Evolutionary conservation across 2,329 filamentous ascomycete species (phyloP).

Genomic region (Cryphonectria naterciae): DNA sequence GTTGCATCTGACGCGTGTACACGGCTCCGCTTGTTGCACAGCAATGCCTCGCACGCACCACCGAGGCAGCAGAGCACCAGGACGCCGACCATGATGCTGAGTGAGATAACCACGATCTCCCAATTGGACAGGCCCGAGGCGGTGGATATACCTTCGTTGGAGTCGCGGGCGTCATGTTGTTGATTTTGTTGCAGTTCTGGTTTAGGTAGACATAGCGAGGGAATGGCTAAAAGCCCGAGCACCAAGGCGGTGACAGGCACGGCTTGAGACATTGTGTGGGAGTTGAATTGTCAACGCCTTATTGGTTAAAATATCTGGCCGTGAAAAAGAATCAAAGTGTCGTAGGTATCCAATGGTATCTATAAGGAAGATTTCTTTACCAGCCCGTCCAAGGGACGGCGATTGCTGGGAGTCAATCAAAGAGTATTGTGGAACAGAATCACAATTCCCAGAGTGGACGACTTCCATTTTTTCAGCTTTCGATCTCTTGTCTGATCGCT

Average conservation of each 20-base stretch:
- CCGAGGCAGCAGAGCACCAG: conserved; percentile 22
- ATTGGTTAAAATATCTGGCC: neutral
- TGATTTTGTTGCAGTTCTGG: neutral
- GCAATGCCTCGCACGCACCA: conserved; percentile 20
- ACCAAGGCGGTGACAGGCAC: neutral
- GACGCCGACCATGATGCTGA: conserved; percentile 12
- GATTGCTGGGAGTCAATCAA: neutral
- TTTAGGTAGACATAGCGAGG: neutral
- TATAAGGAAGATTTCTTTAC: neutral
- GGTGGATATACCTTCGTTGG: neutral
- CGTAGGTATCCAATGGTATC: neutral
- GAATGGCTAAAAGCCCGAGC: neutral
- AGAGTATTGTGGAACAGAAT: neutral
- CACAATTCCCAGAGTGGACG: neutral
- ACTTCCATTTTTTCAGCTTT: neutral
- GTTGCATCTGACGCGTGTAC: neutral
- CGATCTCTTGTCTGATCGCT: neutral
- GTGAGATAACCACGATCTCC: conserved; percentile 14
- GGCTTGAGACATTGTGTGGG: neutral
- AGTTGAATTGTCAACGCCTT: neutral
- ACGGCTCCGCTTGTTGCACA: conserved; percentile 17
- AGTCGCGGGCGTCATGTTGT: neutral
- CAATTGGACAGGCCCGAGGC: neutral
- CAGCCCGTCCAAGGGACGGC: neutral
- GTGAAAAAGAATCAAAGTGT: neutral